Base-by-base conservation (phyloP, 306 rosid genomes). In the Pyrus communis region DNA sequence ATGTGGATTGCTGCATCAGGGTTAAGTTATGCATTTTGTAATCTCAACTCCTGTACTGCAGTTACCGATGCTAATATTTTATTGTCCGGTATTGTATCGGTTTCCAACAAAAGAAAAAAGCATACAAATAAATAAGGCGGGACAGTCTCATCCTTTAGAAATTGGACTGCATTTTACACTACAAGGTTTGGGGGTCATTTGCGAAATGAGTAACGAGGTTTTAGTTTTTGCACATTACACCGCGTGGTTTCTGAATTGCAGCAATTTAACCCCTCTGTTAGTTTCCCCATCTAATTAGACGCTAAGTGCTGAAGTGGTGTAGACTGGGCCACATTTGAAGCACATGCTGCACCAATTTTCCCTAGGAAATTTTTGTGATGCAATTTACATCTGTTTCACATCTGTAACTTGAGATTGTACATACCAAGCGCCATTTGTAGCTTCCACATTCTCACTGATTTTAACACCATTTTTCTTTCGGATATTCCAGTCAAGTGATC, bases 401-500 rank as follows among this genome's bases (percentile, higher is more conserved):
- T 60, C 21, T 70, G 40, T 7, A 22, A 27, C 19, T 38, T 65
- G 57, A 58, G 11, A 11, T 73, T 57, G 42, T 72, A 27, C 30
- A 46, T 58, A 61, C 74, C 27, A 18, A 45, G 7, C 33, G 66
- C 61, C 59, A 7, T 67, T 8, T 69, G 67, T 59, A 19, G 43
- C 28, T 61, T 43, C 15, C 59, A 18, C 2, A 19, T 57, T 11
- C 69, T 61, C 59, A 19, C 69, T 51, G 73, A 75, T 21, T 70
- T 35, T 19, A 67, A 25, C 45, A 58, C 67, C 58, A 27, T 62
- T 22, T 66, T 67, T 46, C 66, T 74, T 38, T n/a, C 9, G 51
- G 60, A 45, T 70, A 54, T 81, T 82, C 63, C 85, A 96, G 99
- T 91, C 99, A 81, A 87, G 76, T 79, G 98, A 96, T 82, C 93